Base-by-base conservation (phyloP, 1,139 yeast genomes). In the Candida pseudoviswanathii region DNA sequence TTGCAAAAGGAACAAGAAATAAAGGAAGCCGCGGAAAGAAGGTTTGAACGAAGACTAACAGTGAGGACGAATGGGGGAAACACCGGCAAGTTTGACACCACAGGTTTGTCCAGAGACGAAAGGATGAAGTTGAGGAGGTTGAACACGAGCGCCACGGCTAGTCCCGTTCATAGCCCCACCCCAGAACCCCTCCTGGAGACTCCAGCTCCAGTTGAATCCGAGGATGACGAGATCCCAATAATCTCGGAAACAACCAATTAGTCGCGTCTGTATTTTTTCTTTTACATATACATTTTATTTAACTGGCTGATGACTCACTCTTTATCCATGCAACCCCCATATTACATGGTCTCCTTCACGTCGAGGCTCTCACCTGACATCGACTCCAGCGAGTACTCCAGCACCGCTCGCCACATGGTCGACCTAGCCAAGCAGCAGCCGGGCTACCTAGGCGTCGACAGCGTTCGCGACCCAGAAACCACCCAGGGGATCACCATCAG, bases 31-130 rank as follows among this genome's bases (percentile, higher is more conserved):
- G 70, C 75, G 7, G 65, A 70, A 50, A 67, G 69, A 54, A 60
- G 83, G 58, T 53, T 65, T 56, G 65, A 77, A 64, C 61, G 78
- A 67, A 56, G 75, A 60, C 56, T 68, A 56, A 55, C 58, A 45
- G 59, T 61, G 51, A 62, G 61, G 47, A 9, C 27, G 11, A 24
- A 37, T 9, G 40, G 40, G 3, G 40, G 40, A 3, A 51, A 44
- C 16, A 42, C 44, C 24, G 39, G 9, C 5, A 42, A 32, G 9
- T 24, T 42, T 9, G 41, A 49, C 51, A 22, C 48, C 4, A 33
- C 38, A 2, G 36, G 67, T 0, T 61, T 72, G 52, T 56, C 69
- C 1, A 67, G 82, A 56, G 78, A 73, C 42, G 81, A 77, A 48
- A 63, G 83, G 50, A 64, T 75, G 52, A 68, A 64, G 50, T 63